Evolutionary conservation across 1,139 yeast genomes (phyloP).

Genomic region (Candida freyschussii): DNA sequence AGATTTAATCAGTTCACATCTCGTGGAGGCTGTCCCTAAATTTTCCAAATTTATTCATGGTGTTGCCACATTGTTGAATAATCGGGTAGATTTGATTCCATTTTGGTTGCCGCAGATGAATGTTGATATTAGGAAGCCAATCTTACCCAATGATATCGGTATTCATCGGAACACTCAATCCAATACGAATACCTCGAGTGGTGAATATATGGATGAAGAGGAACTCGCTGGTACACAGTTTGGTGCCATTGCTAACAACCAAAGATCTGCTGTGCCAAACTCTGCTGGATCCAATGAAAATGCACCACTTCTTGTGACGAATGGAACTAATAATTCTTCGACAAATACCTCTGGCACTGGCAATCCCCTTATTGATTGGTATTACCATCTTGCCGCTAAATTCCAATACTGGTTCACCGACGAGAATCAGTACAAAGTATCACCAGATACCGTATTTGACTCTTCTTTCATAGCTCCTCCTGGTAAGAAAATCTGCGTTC

Average conservation of each 20-base stretch:
- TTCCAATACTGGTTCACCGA: slow-evolving; percentile 51
- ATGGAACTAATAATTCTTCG: neutral
- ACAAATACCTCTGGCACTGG: slow-evolving; percentile 7
- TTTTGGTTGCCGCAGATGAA: slow-evolving; percentile 99
- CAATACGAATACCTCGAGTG: slow-evolving; percentile 39
- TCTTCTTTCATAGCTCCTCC: slow-evolving; percentile 62
- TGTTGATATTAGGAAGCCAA: slow-evolving; percentile 89
- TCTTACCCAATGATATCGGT: slow-evolving; percentile 61
- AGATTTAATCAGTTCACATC: slow-evolving; percentile 82
- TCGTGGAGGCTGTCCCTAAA: slow-evolving; percentile 97
- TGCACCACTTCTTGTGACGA: slow-evolving; percentile 21
- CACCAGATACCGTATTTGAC: slow-evolving; percentile 78
- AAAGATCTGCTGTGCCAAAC: slow-evolving; percentile 11
- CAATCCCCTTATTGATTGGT: slow-evolving; percentile 22
- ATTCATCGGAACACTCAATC: slow-evolving; percentile 51
- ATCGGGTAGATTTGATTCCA: slow-evolving; percentile 77
- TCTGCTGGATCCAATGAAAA: slow-evolving; percentile 19
- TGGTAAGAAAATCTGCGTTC: slow-evolving; percentile 70
- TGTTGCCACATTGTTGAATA: slow-evolving; percentile 81
- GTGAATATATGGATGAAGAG: slow-evolving; percentile 41
- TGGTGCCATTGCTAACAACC: slow-evolving; percentile 5
- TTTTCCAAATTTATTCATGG: slow-evolving; percentile 97
- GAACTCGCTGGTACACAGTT: slow-evolving; percentile 36
- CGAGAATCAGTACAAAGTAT: slow-evolving; percentile 68
- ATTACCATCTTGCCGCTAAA: slow-evolving; percentile 19